Evolutionary conservation across 2,329 filamentous ascomycete species (phyloP), one percentile per base, ranked within the genome.

Genomic region (Davidsoniella neocaledoniae): DNA sequence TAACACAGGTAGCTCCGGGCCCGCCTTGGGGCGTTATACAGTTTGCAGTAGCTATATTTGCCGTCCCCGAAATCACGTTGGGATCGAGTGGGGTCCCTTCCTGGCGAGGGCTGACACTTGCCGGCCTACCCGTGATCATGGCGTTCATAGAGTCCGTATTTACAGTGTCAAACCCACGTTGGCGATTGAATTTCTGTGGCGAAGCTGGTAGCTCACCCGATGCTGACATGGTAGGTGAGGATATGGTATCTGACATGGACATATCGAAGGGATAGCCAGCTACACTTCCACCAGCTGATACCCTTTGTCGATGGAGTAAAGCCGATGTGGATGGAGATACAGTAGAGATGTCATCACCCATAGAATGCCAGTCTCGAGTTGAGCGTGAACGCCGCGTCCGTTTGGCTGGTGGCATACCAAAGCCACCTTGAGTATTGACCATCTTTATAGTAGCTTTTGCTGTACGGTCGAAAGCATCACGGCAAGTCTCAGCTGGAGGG

Each of bases 371-470:
- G 45, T 63, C 61, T 26, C 58, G 54, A 21, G 21, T 47, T 26
- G 46, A 46, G n/a, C 45, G 44, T 43, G 60, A 55, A 48, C 61
- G 55, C 39, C 57, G 55, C 39, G 56, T 55, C 17, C 60, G 48
- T 39, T 64, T 56, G 53, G 60, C 55, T 50, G 59, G 50, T 49
- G 61, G 54, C 53, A 58, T 53, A 9, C 84, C 85, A 56, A 93
- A 93, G 0, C 86, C 86, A 16, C 83, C 88, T 1, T 82, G 90
- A 1, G 83, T 85, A 62, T 88, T 81, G 57, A 85, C 87, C 88
- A 95, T 95, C 61, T 90, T 86, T 46, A 96, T 83, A 0, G 90
- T 96, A 8, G 88, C 88, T 66, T 91, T 94, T 58, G 86, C 88
- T 68, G 94, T 96, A 38, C 90, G 78, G 58, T 94, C 86, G 61